phyloP scores from a whole-genome alignment of 768 basidiomycete genomes.

The Mycena leptocephala region DNA sequence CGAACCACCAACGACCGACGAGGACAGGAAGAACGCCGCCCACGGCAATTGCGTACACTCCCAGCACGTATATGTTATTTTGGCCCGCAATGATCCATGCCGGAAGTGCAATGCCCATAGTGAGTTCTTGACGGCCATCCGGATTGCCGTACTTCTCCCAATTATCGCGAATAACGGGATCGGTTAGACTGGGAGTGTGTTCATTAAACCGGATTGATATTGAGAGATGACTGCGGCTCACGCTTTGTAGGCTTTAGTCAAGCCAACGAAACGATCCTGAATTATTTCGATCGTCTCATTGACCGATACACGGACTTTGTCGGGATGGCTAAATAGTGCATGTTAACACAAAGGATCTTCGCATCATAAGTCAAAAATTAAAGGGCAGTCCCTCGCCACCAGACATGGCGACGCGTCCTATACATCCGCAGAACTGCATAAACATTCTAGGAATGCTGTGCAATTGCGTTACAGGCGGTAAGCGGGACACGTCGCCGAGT shows the following conservation, averaged over 20 bases:
- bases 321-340: conserved; percentile 82
- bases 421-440: background rate
- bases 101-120: conserved; percentile 96
- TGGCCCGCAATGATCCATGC: conserved; percentile 93
- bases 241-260: conserved; percentile 99
- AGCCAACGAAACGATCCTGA: conserved; percentile 88
- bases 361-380: background rate
- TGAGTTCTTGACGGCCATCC: conserved; percentile 95
- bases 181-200: conserved; percentile 76
- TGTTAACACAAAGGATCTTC: conserved; percentile 2
- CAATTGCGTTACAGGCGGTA: background rate
- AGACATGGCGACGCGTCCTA: background rate
- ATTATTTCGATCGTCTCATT: conserved; percentile 93
- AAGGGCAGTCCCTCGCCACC: too few relatives aligned
- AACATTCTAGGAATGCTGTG: conserved; percentile 1
- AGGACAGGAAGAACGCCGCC: conserved; percentile 89
- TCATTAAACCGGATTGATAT: conserved; percentile 1
- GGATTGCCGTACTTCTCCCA: conserved; percentile 93
- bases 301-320: conserved; percentile 89
- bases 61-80: conserved; percentile 94
- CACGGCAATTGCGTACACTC: conserved; percentile 89
- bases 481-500: conserved; percentile 13
- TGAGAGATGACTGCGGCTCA: conserved; percentile 52
- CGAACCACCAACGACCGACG: conserved; percentile 99
- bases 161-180: conserved; percentile 93